Evolutionary conservation across 2,329 filamentous ascomycete genomes (phyloP).

Genomic region (Camptophora hylomeconis): DNA sequence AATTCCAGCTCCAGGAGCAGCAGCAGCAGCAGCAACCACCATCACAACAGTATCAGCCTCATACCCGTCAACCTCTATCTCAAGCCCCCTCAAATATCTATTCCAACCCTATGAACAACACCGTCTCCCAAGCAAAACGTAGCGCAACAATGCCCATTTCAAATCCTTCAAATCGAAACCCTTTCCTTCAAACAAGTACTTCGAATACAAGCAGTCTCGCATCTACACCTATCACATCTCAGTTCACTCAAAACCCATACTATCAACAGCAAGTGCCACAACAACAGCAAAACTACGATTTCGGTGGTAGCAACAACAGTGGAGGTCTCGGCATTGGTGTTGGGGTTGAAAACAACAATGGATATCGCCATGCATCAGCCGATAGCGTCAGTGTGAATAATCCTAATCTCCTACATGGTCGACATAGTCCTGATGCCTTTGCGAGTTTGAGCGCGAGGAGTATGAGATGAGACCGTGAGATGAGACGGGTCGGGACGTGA

Average conservation of each 20-base stretch:
- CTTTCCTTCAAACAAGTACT: slow-evolving; percentile 18
- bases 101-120: slow-evolving; percentile 17
- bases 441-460: slow-evolving; percentile 35
- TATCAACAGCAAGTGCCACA: neutral
- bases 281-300: neutral
- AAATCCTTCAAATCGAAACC: slow-evolving; percentile 19
- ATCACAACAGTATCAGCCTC: slow-evolving; percentile 1
- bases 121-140: slow-evolving; percentile 16
- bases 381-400: slow-evolving; percentile 36
- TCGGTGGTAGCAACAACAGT: slow-evolving; percentile 1
- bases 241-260: neutral
- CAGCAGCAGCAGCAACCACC: neutral
- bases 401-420: slow-evolving; percentile 27
- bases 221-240: neutral
- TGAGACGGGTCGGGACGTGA: no score
- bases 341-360: no score
- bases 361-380: slow-evolving; percentile 25
- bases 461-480: slow-evolving; percentile 19
- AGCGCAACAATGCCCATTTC: slow-evolving; percentile 22
- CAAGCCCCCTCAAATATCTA: slow-evolving; percentile 15
- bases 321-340: no score
- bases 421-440: slow-evolving; percentile 39
- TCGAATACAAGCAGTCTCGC: neutral
- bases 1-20: slow-evolving; percentile 2
- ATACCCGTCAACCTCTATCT: slow-evolving; percentile 9